Conservation (phyloP, 495 filamentous ascomycete species). For the Patellaria atrata region DNA sequence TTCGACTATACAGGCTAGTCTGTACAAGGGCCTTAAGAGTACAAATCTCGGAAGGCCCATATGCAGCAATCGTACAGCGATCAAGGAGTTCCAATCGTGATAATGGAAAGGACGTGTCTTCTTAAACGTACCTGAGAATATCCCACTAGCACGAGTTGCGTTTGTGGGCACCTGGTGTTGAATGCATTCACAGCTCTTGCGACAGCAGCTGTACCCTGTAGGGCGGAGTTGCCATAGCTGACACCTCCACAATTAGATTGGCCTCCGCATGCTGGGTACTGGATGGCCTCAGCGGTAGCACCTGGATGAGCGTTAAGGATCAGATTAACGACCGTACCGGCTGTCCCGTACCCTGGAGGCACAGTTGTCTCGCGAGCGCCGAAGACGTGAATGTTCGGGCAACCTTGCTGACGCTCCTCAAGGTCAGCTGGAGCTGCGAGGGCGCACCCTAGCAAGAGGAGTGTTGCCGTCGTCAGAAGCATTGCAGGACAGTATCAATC, state of each 20-base stretch:
- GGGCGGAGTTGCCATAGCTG: constrained; percentile 39
- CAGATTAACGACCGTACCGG: constrained; percentile 36
- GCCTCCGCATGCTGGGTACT: constrained; percentile 46
- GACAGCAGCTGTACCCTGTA: constrained; percentile 37
- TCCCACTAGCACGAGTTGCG: constrained; percentile 44
- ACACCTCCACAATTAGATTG: constrained; percentile 34
- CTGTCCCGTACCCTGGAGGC: constrained; percentile 38
- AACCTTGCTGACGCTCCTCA: no score
- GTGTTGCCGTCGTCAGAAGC: no score
- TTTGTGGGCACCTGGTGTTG: constrained; percentile 39
- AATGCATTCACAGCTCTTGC: constrained; percentile 40
- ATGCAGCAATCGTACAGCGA: no score
- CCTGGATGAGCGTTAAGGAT: constrained; percentile 34
- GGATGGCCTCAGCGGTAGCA: constrained; percentile 40
- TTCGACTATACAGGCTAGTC: no score
- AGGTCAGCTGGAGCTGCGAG: no score
- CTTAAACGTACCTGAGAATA: constrained; percentile 47
- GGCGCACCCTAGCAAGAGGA: no score
- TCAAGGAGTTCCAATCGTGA: no score
- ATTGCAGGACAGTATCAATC: no score
- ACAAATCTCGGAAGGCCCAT: no score
- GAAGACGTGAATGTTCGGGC: constrained; percentile 22
- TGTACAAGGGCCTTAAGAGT: no score
- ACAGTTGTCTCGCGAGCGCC: constrained; percentile 31
- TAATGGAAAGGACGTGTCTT: no score